Evolutionary conservation across 306 rosid species (phyloP), one percentile per base, ranked within the genome.

Genomic region (Canavalia gladiata): DNA sequence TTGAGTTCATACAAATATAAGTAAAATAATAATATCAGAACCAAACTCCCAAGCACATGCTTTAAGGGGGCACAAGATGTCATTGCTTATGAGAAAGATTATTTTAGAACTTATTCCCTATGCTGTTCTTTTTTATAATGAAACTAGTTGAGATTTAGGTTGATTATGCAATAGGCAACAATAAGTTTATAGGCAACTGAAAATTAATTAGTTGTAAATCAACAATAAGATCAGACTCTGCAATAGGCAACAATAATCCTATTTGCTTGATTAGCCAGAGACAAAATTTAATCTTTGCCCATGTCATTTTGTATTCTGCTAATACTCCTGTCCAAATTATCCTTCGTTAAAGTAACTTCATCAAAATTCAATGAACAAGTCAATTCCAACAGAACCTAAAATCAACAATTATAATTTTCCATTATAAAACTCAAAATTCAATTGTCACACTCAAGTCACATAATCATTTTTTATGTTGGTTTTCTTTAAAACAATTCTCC

Each of bases 131-230:
- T 72, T 8, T 37, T 4, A 72, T 41, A 46, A n/a, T 76, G 37
- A 76, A 74, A 12, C 31, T 46, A 30, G 43, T 74, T 52, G 65
- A 64, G 74, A 52, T 9, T 68, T 46, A 33, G 76, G 30, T 55
- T 8, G 25, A 62, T 47, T 47, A 7, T 59, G 13, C 25, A 18
- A 18, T 18, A 18, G 25, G 25, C 6, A 42, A 59, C 35, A 18
- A 18, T 18, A 18, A 18, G 25, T 18, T 18, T 18, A 18, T 18
- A 18, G 25, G 25, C 25, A 18, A 18, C 25, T 57, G 4, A 74
- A 18, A 18, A 28, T 29, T 31, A 60, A 47, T 33, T 31, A 69
- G 35, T 76, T 60, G 7, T 60, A 28, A 30, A 55, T 47, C 58
- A 47, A 29, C 12, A 30, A 47, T 9, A 69, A 69, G 59, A 69